phyloP scores from a whole-genome alignment of 305 asterid genomes.

The Solanum hybrid region DNA sequence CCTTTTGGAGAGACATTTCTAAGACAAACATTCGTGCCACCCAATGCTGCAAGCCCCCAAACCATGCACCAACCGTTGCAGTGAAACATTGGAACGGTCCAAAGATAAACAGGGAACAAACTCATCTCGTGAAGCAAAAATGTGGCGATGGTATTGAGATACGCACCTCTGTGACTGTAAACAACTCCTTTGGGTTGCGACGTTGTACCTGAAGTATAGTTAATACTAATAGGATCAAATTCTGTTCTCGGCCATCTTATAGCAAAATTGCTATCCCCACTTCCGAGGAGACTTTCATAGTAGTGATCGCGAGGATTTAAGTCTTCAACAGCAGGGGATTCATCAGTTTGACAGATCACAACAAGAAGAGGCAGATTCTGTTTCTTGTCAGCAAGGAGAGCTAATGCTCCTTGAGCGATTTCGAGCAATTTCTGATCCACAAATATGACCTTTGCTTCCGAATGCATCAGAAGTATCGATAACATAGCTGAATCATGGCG shows the following conservation, averaged over 20 bases:
- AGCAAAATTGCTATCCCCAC: slow-evolving; percentile 34
- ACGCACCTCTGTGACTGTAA: slow-evolving; percentile 79
- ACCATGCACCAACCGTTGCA: slow-evolving; percentile 83
- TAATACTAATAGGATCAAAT: slow-evolving; percentile 76
- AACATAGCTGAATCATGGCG: slow-evolving; percentile 74
- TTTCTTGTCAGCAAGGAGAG: slow-evolving; percentile 21
- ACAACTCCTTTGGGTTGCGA: slow-evolving; percentile 89
- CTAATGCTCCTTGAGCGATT: slow-evolving; percentile 41
- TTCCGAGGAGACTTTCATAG: slow-evolving; percentile 46
- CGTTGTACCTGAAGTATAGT: slow-evolving; percentile 86
- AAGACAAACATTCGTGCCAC: slow-evolving; percentile 76
- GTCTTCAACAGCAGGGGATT: not conserved
- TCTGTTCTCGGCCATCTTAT: slow-evolving; percentile 44
- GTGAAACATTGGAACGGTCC: slow-evolving; percentile 96
- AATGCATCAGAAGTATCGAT: slow-evolving; percentile 58
- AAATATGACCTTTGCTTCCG: slow-evolving; percentile 69
- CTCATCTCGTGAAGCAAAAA: slow-evolving; percentile 56
- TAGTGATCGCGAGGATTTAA: slow-evolving; percentile 20
- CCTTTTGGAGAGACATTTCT: slow-evolving; percentile 47
- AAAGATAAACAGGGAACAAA: slow-evolving; percentile 52
- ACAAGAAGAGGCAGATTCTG: slow-evolving; percentile 29
- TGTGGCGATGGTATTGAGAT: slow-evolving; percentile 57
- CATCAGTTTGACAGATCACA: slow-evolving; percentile 27
- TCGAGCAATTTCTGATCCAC: slow-evolving; percentile 56
- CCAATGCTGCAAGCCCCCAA: slow-evolving; percentile 88